These are phyloP conservation scores for Leersia perrieri DNA, from an alignment of 176 grass and related monocot genomes.

Conservation along the genomic window DNA sequence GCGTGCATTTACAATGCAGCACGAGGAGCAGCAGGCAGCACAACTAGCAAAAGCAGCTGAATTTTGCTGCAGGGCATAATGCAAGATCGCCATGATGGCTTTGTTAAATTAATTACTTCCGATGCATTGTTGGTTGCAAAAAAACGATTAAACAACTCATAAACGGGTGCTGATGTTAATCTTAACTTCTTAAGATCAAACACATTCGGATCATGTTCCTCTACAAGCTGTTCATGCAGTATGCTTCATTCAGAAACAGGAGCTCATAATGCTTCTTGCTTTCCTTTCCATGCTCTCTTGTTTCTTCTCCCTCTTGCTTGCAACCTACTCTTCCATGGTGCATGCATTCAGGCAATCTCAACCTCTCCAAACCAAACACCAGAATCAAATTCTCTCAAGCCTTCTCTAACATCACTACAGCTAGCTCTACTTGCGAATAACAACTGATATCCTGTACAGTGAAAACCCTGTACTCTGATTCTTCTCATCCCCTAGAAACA, in stretches of 20 bases:
- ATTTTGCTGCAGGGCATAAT: background rate
- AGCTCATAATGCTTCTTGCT: background rate
- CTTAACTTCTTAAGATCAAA: constrained; percentile 3
- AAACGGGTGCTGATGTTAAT: constrained; percentile 1
- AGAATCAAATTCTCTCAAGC: background rate
- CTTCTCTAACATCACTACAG: background rate
- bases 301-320: background rate
- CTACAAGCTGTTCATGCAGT: background rate
- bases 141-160: constrained; percentile 7
- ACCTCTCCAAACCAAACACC: background rate
- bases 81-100: background rate
- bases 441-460: background rate
- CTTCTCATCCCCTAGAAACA: background rate
- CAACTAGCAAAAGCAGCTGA: constrained; percentile 19
- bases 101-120: constrained; percentile 21
- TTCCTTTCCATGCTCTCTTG: background rate
- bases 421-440: background rate
- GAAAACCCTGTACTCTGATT: background rate
- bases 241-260: background rate
- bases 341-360: background rate
- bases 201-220: background rate
- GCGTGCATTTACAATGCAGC: constrained; percentile 28
- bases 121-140: constrained; percentile 14
- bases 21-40: constrained; percentile 17
- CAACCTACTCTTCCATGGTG: background rate